Evolutionary conservation across 2,329 filamentous ascomycete species (phyloP), one percentile per base, ranked within the genome.

Genomic region (Calonectria fujianensis): DNA sequence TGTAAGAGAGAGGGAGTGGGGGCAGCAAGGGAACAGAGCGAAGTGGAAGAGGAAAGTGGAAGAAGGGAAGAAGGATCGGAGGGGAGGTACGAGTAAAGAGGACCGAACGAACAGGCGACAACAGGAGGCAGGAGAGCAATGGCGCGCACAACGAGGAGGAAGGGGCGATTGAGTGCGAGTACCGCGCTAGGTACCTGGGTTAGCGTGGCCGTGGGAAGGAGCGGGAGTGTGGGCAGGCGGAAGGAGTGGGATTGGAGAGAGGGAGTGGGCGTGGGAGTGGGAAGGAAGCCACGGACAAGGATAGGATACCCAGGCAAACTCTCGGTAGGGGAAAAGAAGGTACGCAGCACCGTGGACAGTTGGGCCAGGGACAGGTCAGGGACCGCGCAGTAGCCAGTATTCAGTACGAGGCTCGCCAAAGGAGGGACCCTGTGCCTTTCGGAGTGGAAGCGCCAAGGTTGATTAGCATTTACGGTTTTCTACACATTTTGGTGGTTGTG

Each of bases 1-100:
- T 61, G 73, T 14, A 66, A 71, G 52, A 69, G 52, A 72, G 71
- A 75, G 71, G 69, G 67, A 73, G 66, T 74, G 67, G 59, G 72
- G 64, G 74, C 45, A 74, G 69, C 48, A 51, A 51, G 72, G 37
- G 68, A 29, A 41, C 65, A 35, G 66, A 63, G 64, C 66, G 64
- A 74, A 61, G 70, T 71, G 76, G 72, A 73, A 72, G 72, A 69
- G 67, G 61, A 45, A 69, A 66, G 52, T 35, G 65, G 64, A 59
- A 75, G 51, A 50, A 68, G 68, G 66, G 35, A 70, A 69, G 69
- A 52, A 66, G 73, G 73, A 72, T 57, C 66, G 74, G 70, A 73
- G 39, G 72, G 73, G 70, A 73, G 31, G 69, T 65, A 67, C 50
- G 45, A 71, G 69, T 37, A 61, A 69, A 54, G 64, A 73, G 37